Evolutionary conservation across 805 yeast species (phyloP).

Genomic region (Cyberlindnera saturnus): DNA sequence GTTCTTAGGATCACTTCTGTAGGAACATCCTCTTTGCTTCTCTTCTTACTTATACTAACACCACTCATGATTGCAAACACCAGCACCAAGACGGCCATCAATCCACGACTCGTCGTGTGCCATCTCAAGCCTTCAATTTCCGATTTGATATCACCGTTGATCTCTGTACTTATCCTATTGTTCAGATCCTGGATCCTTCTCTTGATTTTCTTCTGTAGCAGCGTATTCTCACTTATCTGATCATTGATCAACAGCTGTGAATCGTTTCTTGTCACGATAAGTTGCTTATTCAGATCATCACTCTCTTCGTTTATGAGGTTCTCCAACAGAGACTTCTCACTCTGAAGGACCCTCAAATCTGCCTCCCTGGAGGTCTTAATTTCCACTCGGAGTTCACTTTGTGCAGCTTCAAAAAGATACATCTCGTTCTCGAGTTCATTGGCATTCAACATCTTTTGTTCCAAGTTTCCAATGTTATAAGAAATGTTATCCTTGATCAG

Average conservation of each 20-base stretch:
- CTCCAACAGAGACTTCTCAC: constrained; percentile 61
- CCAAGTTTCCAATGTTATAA: constrained; percentile 25
- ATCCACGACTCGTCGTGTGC: constrained; percentile 88
- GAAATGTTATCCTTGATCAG: constrained; percentile 31
- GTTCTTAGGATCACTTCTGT: constrained; percentile 30
- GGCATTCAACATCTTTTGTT: constrained; percentile 30
- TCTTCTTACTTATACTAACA: constrained; percentile 32
- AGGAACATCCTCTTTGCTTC: constrained; percentile 26
- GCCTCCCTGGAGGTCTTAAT: constrained; percentile 65
- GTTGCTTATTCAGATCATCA: constrained; percentile 66
- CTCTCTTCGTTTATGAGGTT: constrained; percentile 65
- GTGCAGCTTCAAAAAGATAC: constrained; percentile 87
- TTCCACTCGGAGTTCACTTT: constrained; percentile 78
- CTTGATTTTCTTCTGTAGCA: constrained; percentile 62
- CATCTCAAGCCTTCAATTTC: constrained; percentile 87
- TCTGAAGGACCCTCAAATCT: constrained; percentile 60
- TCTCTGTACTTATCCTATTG: constrained; percentile 76
- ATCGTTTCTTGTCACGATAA: constrained; percentile 61
- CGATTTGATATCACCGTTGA: constrained; percentile 75
- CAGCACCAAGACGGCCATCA: constrained; percentile 64
- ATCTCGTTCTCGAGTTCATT: constrained; percentile 82
- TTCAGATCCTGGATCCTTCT: constrained; percentile 74
- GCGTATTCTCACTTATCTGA: constrained; percentile 78
- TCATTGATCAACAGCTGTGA: constrained; percentile 80
- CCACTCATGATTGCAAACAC: constrained; percentile 59